A percentile compares a stretch with the other conserved stretches of the same genome.
phyloP scores from a whole-genome alignment of 257 asterid species.

The Solanum neorickii region DNA sequence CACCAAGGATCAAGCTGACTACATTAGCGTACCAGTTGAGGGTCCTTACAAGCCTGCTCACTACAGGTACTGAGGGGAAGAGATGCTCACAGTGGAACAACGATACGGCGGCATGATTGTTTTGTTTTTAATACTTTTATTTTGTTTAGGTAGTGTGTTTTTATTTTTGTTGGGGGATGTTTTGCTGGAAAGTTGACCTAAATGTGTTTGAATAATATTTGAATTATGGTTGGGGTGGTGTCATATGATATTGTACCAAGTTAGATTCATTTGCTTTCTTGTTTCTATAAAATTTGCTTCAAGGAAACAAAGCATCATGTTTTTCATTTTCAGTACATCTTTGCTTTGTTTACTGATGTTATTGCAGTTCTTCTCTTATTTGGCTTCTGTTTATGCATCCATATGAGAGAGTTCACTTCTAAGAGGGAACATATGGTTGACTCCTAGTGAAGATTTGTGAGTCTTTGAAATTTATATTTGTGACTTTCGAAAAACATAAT shows the following conservation, averaged over 20 bases:
- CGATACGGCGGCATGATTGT: neutral
- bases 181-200: neutral
- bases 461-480: too few species aligned
- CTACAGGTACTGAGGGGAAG: constrained; percentile 39
- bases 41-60: constrained; percentile 61
- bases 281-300: too few species aligned
- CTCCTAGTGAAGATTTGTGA: too few species aligned
- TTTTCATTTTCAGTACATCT: too few species aligned
- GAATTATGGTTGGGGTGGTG: neutral
- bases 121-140: neutral
- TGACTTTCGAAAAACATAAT: too few species aligned
- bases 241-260: neutral
- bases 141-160: neutral
- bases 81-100: neutral
- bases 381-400: too few species aligned
- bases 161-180: neutral
- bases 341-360: too few species aligned
- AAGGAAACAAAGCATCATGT: too few species aligned
- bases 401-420: too few species aligned
- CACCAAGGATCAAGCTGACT: constrained; percentile 34
- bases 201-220: constrained; percentile 9
- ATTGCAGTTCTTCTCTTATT: too few species aligned
- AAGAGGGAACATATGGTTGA: too few species aligned
- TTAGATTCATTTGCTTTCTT: neutral
- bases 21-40: constrained; percentile 39